Evolutionary conservation across 805 yeast genomes (phyloP).

Genomic region (Schwanniomyces yamadae): DNA sequence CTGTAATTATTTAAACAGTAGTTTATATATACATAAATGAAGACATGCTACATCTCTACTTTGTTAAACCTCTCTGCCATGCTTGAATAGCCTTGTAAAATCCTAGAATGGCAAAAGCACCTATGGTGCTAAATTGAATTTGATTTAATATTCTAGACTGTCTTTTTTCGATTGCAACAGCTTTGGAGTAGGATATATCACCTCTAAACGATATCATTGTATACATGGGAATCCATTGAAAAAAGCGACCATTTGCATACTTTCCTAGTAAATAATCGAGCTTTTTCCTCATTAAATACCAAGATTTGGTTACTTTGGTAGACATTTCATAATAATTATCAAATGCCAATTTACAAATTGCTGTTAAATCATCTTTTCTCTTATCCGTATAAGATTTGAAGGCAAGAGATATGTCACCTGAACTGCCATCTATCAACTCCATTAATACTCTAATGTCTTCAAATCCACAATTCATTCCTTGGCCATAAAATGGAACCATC

Average conservation of each 20-base stretch:
- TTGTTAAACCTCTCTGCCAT: constrained; percentile 7
- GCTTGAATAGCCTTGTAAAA: constrained; percentile 10
- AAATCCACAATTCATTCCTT: constrained; percentile 95
- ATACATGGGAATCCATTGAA: constrained; percentile 78
- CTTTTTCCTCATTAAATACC: constrained; percentile 63
- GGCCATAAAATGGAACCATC: constrained; percentile 98
- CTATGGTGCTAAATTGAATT: constrained; percentile 19
- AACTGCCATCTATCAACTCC: constrained; percentile 36
- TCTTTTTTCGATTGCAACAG: constrained; percentile 51
- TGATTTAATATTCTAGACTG: constrained; percentile 52
- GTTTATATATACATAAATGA: no score
- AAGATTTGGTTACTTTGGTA: constrained; percentile 62
- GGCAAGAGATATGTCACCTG: constrained; percentile 44
- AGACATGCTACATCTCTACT: no score
- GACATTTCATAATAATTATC: constrained; percentile 88
- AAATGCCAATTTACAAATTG: constrained; percentile 77
- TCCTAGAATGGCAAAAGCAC: constrained; percentile 6
- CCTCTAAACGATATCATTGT: constrained; percentile 90
- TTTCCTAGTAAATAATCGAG: constrained; percentile 66
- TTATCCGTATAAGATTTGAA: constrained; percentile 53
- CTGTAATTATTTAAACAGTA: no score
- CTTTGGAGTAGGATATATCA: constrained; percentile 75
- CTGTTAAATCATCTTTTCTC: constrained; percentile 65
- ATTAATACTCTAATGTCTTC: constrained; percentile 79
- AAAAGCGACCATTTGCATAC: constrained; percentile 45